phyloP scores from a whole-genome alignment of 2,329 filamentous ascomycete genomes.

The Capronia epimyces region DNA sequence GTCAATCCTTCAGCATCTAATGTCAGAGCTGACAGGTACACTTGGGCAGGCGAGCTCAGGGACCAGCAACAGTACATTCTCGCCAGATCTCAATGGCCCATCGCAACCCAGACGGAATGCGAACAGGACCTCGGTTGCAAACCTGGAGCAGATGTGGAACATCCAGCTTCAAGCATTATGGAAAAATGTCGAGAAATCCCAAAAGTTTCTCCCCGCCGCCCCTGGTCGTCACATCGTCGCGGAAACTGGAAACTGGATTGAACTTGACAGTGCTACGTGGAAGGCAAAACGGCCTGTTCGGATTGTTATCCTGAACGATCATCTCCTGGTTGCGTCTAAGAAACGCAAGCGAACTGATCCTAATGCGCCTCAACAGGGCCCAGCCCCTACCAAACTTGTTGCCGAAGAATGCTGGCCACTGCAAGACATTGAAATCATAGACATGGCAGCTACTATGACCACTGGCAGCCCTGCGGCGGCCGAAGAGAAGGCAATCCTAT shows the following conservation, averaged over 20 bases:
- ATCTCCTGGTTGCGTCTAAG: constrained; percentile 80
- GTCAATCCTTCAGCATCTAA: constrained; percentile 80
- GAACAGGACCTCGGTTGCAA: constrained; percentile 83
- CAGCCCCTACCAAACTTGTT: constrained; percentile 65
- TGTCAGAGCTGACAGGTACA: constrained; percentile 84
- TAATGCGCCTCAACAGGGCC: constrained; percentile 42
- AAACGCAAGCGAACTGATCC: constrained; percentile 87
- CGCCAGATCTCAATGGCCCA: constrained; percentile 28
- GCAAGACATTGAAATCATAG: constrained; percentile 85
- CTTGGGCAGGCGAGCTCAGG: constrained; percentile 35
- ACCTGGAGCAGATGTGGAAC: constrained; percentile 63
- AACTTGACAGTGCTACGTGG: constrained; percentile 95
- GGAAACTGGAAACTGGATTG: constrained; percentile 89
- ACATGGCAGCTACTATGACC: constrained; percentile 59
- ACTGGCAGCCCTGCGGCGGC: constrained; percentile 38
- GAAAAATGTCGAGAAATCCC: constrained; percentile 95
- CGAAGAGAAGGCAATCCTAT: constrained; percentile 60
- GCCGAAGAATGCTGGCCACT: constrained; percentile 93
- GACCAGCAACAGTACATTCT: constrained; percentile 44
- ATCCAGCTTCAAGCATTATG: constrained; percentile 72
- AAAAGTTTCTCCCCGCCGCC: constrained; percentile 89
- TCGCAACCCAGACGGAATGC: constrained; percentile 49
- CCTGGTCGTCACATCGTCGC: constrained; percentile 89
- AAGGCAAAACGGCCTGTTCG: constrained; percentile 85
- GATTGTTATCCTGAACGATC: constrained; percentile 88